Evolutionary conservation across 2,329 filamentous ascomycete genomes (phyloP), one percentile per base, ranked within the genome.

Genomic region (Exophiala phaeomuriformis): DNA sequence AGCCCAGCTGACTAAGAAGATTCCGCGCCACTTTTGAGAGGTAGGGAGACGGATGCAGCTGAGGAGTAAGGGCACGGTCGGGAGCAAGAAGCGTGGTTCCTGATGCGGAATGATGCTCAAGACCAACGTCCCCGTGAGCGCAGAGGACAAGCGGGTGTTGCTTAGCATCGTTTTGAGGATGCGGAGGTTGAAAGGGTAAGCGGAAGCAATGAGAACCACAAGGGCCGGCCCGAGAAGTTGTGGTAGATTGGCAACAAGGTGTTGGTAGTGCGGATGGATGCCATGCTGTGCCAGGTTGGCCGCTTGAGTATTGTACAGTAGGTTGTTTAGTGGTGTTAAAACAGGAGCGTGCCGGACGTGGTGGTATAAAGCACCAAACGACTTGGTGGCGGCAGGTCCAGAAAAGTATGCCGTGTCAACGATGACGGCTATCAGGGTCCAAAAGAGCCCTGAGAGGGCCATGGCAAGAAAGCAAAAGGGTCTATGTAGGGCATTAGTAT

Each of bases 321-420:
- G 75, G 67, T 90, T 90, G 67, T 91, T 90, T 52, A 88, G 73
- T 6, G 86, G 86, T 4, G 87, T 88, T 59, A 91, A 81, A 46
- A 86, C 78, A 0, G 87, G 87, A 51, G 78, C 75, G 30, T 71
- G 71, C 61, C 86, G 72, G 31, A 91, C 70, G 57, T 53, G 76
- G 67, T 43, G 79, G 74, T 75, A 58, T 36, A 67, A 62, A n/a
- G 69, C 64, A n/a, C 64, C 47, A 39, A 72, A 52, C 12, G 71
- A 69, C 9, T 61, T 61, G 8, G 68, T 64, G 3, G 64, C 70
- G 57, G 60, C 69, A 66, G 67, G 53, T n/a, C 57, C 57, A 29
- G 64, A 67, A 67, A 95, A 96, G 68, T 94, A 96, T 43, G 82
- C 79, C 2, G 91, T 97, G 69, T 98, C 93, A 52, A 89, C 77